Percentiles rank a stretch among this genome's conserved stretches.
phyloP scores from a whole-genome alignment of 116 monocot species.

The Papilionanthe hybrid region DNA sequence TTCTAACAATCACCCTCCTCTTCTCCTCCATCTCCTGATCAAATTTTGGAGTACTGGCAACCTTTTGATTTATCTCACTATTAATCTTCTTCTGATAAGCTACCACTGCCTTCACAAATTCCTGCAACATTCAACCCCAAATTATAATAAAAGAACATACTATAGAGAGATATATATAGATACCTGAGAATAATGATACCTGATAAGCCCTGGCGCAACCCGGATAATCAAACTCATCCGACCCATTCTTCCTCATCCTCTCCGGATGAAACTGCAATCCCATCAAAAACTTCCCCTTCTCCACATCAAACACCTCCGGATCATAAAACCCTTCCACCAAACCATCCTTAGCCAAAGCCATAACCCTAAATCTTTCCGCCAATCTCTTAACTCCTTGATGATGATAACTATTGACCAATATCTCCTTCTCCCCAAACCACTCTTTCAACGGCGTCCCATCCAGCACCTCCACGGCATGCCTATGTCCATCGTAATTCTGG shows the following conservation, averaged over 20 bases:
- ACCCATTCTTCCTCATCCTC: slow-evolving; percentile 53
- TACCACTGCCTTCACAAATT: slow-evolving; percentile 77
- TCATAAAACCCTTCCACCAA: slow-evolving; percentile 88
- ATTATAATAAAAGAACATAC: too few relatives aligned
- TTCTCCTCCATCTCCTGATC: slow-evolving; percentile 71
- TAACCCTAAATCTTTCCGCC: slow-evolving; percentile 69
- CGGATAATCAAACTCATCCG: slow-evolving; percentile 82
- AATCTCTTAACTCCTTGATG: slow-evolving; percentile 89
- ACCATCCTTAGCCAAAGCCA: slow-evolving; percentile 75
- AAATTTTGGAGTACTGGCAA: slow-evolving; percentile 13
- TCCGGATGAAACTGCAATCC: slow-evolving; percentile 98
- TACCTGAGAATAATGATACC: slow-evolving; percentile 35
- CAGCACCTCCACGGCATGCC: slow-evolving; percentile 55
- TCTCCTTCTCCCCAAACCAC: slow-evolving; percentile 72
- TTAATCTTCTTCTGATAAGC: slow-evolving; percentile 79
- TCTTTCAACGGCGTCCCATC: slow-evolving; percentile 51
- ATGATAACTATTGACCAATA: slow-evolving; percentile 91
- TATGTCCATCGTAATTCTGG: slow-evolving; percentile 70
- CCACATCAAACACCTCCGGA: slow-evolving; percentile 61
- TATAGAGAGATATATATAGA: background rate
- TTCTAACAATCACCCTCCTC: slow-evolving; percentile 56
- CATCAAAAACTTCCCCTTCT: slow-evolving; percentile 84
- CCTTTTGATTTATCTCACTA: slow-evolving; percentile 3
- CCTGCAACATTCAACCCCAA: slow-evolving; percentile 44
- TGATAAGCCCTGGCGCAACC: slow-evolving; percentile 83